Base-by-base conservation (phyloP, 805 yeast genomes). In the Pichia thaimueangensis region DNA sequence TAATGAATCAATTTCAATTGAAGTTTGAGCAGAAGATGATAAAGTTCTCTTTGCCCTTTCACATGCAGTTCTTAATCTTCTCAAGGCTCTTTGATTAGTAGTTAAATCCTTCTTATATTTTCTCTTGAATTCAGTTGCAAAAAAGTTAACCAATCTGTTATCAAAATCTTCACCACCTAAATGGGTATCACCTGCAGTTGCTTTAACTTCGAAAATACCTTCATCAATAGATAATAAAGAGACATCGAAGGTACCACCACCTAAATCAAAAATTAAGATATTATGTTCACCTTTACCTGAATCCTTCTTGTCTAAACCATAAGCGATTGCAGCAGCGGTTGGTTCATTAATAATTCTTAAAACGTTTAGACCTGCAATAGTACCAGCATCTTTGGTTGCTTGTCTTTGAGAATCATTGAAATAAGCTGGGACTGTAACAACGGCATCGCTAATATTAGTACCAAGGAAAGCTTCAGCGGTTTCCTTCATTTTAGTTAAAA, bases 111-210 rank as follows among this genome's bases (percentile, higher is more conserved):
- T 86, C 82, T 87, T 86, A 80, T 86, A 80, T 80, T 91, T 89
- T 78, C 96, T 83, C 87, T 91, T 88, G 82, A 89, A 91, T 74
- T 91, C 97, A 63, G 80, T 80, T 54, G 85, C 86, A 67, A 89
- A 89, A 77, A 81, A 91, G 76, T 75, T 88, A 57, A 91, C 97
- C 64, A 91, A 81, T 73, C 96, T 84, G 82, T 86, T 79, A 70
- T 91, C 97, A 70, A 91, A 91, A 74, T 89, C 97, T 74, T 89
- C 96, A 82, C 97, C 97, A 77, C 97, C 97, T 75, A 86, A 81
- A 70, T 82, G 91, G 47, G 91, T 86, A 65, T 88, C 86, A 67
- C 85, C 87, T 45, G 86, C 87, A 50, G 96, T 87, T 58, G 96
- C 94, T 78, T 87, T 87, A 62, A 87, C 96, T 64, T 88, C 88